These are phyloP conservation scores for Fomes fomentarius DNA, from an alignment of 1,284 basidiomycete species.

Conservation along the genomic window DNA sequence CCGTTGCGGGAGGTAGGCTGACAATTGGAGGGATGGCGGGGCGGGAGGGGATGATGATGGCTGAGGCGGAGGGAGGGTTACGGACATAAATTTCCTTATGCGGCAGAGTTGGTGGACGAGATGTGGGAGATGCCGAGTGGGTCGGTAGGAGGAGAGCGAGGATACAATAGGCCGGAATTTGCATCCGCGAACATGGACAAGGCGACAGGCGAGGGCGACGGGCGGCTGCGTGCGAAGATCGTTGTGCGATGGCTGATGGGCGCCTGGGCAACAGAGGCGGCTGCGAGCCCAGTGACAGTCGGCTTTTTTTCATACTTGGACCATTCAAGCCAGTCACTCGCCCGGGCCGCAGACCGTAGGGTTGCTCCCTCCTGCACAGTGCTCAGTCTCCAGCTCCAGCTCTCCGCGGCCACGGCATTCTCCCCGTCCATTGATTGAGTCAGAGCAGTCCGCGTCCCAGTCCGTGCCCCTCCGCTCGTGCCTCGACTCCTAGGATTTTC, in stretches of 20 bases:
- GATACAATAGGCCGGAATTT: slow-evolving; percentile 26
- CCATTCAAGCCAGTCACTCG: neutral
- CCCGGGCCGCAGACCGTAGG: neutral
- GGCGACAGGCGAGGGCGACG: slow-evolving; percentile 2
- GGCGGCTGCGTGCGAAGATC: slow-evolving; percentile 33
- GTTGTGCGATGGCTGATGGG: slow-evolving; percentile 6
- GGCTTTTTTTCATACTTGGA: slow-evolving; percentile 1
- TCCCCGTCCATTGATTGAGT: neutral
- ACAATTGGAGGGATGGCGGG: too few species aligned
- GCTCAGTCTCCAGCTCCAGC: neutral
- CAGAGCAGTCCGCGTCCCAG: too few species aligned
- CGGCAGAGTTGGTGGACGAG: too few species aligned
- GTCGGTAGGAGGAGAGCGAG: neutral
- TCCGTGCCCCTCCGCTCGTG: slow-evolving; percentile 19
- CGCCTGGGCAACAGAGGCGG: neutral
- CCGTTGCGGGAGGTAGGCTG: too few species aligned
- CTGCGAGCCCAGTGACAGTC: neutral
- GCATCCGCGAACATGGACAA: slow-evolving; percentile 37
- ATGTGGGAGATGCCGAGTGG: slow-evolving; percentile 11
- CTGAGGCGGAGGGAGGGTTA: too few species aligned
- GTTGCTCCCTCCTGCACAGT: neutral
- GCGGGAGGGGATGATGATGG: too few species aligned
- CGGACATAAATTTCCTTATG: too few species aligned
- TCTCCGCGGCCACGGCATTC: neutral
- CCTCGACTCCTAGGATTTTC: slow-evolving; percentile 17